A percentile compares a stretch with the other conserved stretches of the same genome.
Evolutionary conservation across 2,329 filamentous ascomycete species (phyloP).

Genomic region (Aspergillus ibericus): DNA sequence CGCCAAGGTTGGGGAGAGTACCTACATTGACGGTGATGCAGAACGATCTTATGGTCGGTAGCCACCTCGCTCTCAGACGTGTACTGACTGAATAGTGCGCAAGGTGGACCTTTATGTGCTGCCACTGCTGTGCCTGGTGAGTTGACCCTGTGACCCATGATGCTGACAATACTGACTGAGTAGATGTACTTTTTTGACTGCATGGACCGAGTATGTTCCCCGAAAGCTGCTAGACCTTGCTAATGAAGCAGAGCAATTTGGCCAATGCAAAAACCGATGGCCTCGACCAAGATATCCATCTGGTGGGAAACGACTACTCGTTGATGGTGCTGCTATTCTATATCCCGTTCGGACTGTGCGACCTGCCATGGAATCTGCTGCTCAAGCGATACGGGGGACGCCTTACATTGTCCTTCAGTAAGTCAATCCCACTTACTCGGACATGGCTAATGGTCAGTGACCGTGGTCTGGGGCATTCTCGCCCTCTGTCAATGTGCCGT

Average conservation of each 20-base stretch:
- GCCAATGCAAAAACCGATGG: conserved; percentile 51
- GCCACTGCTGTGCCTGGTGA: conserved; percentile 44
- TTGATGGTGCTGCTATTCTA: conserved; percentile 50
- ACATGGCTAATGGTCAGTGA: conserved; percentile 41
- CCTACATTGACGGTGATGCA: conserved; percentile 32
- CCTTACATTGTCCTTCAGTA: conserved; percentile 40
- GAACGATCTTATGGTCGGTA: conserved; percentile 37
- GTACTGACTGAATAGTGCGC: conserved; percentile 8
- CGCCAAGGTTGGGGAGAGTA: conserved; percentile 26
- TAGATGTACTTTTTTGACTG: conserved; percentile 43
- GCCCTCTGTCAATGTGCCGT: conserved; percentile 51
- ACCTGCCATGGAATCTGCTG: conserved; percentile 48
- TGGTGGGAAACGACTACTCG: conserved; percentile 38
- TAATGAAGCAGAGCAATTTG: conserved; percentile 44
- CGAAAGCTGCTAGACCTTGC: neutral
- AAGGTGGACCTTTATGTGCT: conserved; percentile 48
- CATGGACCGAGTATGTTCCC: conserved; percentile 28
- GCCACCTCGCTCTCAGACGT: neutral
- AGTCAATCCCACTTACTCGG: neutral
- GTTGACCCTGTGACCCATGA: neutral
- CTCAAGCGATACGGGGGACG: conserved; percentile 45
- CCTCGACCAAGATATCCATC: conserved; percentile 41
- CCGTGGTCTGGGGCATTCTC: conserved; percentile 29
- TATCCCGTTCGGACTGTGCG: conserved; percentile 52
- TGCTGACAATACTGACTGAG: neutral